Conservation (phyloP, 768 basidiomycete genomes). For the Xerocomellus dryophilus region DNA sequence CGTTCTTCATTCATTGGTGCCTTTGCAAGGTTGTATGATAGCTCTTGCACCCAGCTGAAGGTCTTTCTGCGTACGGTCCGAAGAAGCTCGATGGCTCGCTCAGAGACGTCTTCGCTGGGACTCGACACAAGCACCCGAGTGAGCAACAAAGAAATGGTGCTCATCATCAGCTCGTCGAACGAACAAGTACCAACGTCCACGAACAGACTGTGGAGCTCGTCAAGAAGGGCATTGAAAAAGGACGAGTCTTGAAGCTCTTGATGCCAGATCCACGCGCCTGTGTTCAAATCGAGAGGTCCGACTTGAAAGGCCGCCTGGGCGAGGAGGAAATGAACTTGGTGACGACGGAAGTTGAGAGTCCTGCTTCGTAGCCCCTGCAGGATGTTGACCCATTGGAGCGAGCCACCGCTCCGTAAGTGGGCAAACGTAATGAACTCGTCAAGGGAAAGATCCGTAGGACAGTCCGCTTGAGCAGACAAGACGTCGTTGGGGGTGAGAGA, state of each 20-base stretch:
- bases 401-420: background rate
- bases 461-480: background rate
- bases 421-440: background rate
- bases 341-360: background rate
- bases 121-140: background rate
- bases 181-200: background rate
- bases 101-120: background rate
- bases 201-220: background rate
- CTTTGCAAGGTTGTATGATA: background rate
- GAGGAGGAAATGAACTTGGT: background rate
- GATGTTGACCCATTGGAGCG: too few relatives aligned
- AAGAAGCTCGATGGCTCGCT: background rate
- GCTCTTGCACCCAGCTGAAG: background rate
- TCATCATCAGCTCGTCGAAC: background rate
- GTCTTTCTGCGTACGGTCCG: background rate
- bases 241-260: background rate
- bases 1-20: background rate
- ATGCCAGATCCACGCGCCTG: background rate
- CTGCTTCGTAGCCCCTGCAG: background rate
- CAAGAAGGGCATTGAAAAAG: background rate
- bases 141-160: background rate
- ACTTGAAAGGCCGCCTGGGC: background rate
- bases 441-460: background rate
- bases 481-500: background rate
- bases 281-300: constrained; percentile 24